phyloP scores from a whole-genome alignment of 2,329 filamentous ascomycete species.

The Huntiella decipiens region DNA sequence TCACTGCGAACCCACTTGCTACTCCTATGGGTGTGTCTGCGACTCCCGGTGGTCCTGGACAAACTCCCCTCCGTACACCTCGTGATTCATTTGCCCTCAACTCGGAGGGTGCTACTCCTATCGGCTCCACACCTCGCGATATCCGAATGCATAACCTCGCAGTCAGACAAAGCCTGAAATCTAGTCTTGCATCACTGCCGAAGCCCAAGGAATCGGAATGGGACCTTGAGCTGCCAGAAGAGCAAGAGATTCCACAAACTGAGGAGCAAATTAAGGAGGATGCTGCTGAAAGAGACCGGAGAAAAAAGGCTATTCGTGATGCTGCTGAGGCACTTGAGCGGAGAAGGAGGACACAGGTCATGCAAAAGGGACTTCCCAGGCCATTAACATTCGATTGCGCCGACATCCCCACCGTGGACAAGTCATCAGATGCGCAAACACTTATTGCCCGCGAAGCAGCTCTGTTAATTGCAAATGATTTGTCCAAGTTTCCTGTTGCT shows the following conservation, averaged over 20 bases:
- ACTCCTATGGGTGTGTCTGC: constrained; percentile 54
- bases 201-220: constrained; percentile 87
- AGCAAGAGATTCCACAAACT: constrained; percentile 39
- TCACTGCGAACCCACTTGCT: constrained; percentile 91
- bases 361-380: constrained; percentile 66
- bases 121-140: constrained; percentile 54
- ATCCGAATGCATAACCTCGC: constrained; percentile 52
- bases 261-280: constrained; percentile 35
- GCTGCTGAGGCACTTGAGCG: constrained; percentile 61
- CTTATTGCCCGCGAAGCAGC: constrained; percentile 63
- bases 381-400: constrained; percentile 55
- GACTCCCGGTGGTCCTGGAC: constrained; percentile 50
- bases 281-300: constrained; percentile 56
- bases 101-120: constrained; percentile 46
- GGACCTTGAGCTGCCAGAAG: constrained; percentile 82
- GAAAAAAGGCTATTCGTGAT: constrained; percentile 54
- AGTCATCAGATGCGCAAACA: constrained; percentile 44
- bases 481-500: constrained; percentile 51
- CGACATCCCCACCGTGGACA: constrained; percentile 31
- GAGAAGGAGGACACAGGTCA: constrained; percentile 71
- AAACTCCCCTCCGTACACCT: constrained; percentile 74
- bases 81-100: constrained; percentile 67
- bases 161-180: constrained; percentile 47
- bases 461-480: constrained; percentile 64
- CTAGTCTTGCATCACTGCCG: constrained; percentile 62